These are phyloP conservation scores for Phaeotremella skinneri DNA, from an alignment of 768 basidiomycete genomes.

Conservation along the genomic window DNA sequence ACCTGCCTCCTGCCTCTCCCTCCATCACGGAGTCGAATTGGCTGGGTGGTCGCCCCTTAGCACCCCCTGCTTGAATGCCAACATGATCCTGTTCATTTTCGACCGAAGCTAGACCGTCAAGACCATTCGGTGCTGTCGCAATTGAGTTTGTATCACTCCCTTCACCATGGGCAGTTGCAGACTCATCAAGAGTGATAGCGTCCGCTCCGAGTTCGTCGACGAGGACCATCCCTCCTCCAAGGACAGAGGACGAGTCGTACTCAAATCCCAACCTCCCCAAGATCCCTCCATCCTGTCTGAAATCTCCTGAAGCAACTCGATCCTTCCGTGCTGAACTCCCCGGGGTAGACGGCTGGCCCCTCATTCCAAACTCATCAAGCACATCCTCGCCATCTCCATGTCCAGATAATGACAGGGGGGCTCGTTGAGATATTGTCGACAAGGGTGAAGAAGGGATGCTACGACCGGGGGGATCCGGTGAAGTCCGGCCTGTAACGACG, in stretches of 20 bases:
- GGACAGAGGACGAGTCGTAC: constrained; percentile 1
- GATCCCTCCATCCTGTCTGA: constrained; percentile 31
- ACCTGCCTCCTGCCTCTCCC: no score
- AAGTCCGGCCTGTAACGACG: no score
- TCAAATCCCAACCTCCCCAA: constrained; percentile 30
- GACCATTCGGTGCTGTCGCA: no score
- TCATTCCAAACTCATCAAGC: background rate
- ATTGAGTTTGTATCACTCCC: background rate
- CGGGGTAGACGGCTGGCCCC: no score
- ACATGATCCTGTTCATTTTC: background rate
- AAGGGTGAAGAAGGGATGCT: background rate
- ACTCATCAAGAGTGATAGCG: background rate
- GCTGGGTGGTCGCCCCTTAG: background rate
- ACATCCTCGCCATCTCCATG: background rate
- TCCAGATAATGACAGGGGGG: background rate
- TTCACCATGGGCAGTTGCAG: constrained; percentile 5
- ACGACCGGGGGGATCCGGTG: no score
- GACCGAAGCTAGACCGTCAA: no score
- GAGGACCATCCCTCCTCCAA: background rate
- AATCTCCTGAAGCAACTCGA: constrained; percentile 20
- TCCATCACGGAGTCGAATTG: no score
- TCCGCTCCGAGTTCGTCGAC: background rate
- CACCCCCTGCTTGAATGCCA: constrained; percentile 3
- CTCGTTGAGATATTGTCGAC: background rate
- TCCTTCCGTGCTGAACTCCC: constrained; percentile 1